Base-by-base conservation (phyloP, 768 basidiomycete species). In the Podaxis sp. region DNA sequence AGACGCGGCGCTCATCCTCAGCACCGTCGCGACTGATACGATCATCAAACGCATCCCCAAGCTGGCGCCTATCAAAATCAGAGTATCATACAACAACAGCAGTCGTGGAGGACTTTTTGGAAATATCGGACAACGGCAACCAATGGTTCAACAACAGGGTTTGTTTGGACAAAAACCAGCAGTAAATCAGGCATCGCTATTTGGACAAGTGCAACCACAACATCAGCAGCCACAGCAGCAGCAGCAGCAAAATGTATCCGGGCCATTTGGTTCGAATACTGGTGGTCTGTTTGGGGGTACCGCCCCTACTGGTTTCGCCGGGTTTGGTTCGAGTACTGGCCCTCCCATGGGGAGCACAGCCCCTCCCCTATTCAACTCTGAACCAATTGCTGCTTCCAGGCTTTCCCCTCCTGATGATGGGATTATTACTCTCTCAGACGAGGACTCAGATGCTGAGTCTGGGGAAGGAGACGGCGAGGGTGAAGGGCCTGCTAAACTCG, bases 1-100 rank as follows among this genome's bases (percentile, higher is more conserved):
- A 23, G 72, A 78, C 61, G 74, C 81, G 1, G 62, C 74, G 1
- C 73, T 87, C 35, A 82, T 77, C 5, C 73, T 88, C 28, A 85
- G 81, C 69, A 85, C 85, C 1, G 77, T 77, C 21, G 70, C 73
- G 2, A 75, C 72, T 2, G 76, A 77, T 37, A 71, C 68, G 1
- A 55, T 70, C 1, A 68, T 61, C 50, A 73, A 71, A 62, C 69
- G 61, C 52, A 79, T 78, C 35, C 80, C 73, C 37, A 50, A 66
- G 37, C 66, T 80, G 21, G 44, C 54, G 32, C 61, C 73, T 4
- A 55, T 78, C 59, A 74, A 73, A 51, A 68, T 82, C 44, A 57
- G 40, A 61, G 61, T 27, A 57, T 56, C 21, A 46, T 65, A 46
- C 52, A 61, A 3, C 50, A 58, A 47, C 25, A 35, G 5, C 57